phyloP scores from a whole-genome alignment of 805 yeast species.

The Wickerhamiella vanderwaltii region DNA sequence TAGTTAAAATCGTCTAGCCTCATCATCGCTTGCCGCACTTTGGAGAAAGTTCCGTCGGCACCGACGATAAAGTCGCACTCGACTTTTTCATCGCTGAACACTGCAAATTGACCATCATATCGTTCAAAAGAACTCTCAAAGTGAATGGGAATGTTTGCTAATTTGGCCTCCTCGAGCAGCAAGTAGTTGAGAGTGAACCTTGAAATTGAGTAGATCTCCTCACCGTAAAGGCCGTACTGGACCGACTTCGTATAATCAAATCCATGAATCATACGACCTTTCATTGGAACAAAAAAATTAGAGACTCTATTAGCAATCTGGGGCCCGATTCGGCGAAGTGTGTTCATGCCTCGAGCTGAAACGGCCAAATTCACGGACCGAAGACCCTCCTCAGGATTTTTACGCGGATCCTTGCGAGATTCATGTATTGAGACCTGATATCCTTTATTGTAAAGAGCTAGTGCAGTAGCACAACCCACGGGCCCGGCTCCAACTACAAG shows the following conservation, averaged over 20 bases:
- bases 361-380: slow-evolving; percentile 76
- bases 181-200: slow-evolving; percentile 54
- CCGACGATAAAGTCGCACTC: slow-evolving; percentile 48
- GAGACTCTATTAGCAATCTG: slow-evolving; percentile 45
- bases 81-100: slow-evolving; percentile 17
- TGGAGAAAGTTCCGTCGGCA: slow-evolving; percentile 76
- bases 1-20: slow-evolving; percentile 55
- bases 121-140: slow-evolving; percentile 46
- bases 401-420: slow-evolving; percentile 56
- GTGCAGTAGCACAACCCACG: slow-evolving; percentile 74
- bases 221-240: slow-evolving; percentile 68
- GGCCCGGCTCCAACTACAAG: slow-evolving; percentile 74
- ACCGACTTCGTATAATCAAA: slow-evolving; percentile 56
- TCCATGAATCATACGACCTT: slow-evolving; percentile 83
- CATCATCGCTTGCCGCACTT: slow-evolving; percentile 57
- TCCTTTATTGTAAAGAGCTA: slow-evolving; percentile 67
- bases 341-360: slow-evolving; percentile 69
- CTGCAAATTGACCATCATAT: slow-evolving; percentile 3
- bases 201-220: slow-evolving; percentile 75
- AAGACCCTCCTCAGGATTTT: slow-evolving; percentile 19
- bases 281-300: slow-evolving; percentile 64
- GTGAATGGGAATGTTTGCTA: slow-evolving; percentile 33
- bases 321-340: slow-evolving; percentile 50
- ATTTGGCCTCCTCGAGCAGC: slow-evolving; percentile 51
- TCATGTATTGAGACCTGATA: slow-evolving; percentile 63